phyloP scores from a whole-genome alignment of 257 asterid species.

The Apocynum venetum region DNA sequence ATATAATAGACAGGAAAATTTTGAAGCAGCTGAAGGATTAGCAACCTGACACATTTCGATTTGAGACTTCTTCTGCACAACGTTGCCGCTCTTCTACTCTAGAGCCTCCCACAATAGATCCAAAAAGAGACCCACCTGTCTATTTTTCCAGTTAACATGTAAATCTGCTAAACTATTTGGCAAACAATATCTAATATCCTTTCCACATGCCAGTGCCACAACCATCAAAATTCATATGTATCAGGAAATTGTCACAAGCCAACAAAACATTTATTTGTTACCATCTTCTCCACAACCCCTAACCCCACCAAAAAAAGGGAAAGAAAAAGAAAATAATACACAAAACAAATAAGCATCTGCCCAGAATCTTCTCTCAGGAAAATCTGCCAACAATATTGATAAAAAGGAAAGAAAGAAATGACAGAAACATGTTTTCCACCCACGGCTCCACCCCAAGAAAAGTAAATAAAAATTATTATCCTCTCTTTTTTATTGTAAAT shows the following conservation, averaged over 20 bases:
- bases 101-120: conserved; percentile 93
- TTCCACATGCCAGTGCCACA: background rate
- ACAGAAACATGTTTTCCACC: background rate
- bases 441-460: background rate
- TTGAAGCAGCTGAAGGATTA: conserved; percentile 10
- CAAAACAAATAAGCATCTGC: background rate
- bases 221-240: background rate
- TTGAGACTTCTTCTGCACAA: conserved; percentile 79
- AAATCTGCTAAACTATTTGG: background rate
- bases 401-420: background rate
- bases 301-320: background rate
- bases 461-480: background rate
- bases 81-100: conserved; percentile 54
- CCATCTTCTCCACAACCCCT: background rate
- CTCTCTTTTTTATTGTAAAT: background rate
- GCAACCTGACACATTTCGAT: conserved; percentile 79
- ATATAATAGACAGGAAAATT: background rate
- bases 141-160: conserved; percentile 23
- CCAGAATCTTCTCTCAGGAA: background rate
- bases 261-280: background rate
- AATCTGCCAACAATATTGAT: background rate
- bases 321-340: background rate
- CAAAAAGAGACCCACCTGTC: conserved; percentile 80
- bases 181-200: background rate
- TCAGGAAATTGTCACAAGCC: background rate